Conservation (phyloP, 2,329 filamentous ascomycete genomes). For the Aureobasidium sp. region DNA sequence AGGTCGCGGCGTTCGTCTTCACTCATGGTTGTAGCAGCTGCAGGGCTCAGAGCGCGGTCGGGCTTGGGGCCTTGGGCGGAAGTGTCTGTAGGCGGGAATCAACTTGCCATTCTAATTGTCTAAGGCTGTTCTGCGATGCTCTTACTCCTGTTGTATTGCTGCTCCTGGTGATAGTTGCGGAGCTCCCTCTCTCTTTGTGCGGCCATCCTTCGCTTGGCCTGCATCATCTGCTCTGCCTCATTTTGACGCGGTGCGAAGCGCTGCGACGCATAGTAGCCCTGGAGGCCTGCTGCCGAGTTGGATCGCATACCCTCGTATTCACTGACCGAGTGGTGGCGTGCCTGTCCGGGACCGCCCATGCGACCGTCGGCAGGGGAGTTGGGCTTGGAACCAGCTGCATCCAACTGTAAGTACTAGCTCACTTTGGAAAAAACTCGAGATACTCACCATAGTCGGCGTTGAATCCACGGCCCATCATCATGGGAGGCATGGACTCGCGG, state of each 20-base stretch:
- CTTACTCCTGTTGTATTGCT: conserved; percentile 99
- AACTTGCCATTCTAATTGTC: conserved; percentile 21
- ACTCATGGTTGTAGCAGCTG: conserved; percentile 65
- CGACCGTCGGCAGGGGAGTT: conserved; percentile 30
- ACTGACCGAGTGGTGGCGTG: conserved; percentile 75
- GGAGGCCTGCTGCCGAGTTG: conserved; percentile 67
- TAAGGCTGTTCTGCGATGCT: conserved; percentile 34
- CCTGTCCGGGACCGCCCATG: conserved; percentile 45
- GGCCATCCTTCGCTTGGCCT: conserved; percentile 98
- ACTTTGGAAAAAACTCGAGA: not conserved
- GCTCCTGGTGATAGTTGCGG: conserved; percentile 99
- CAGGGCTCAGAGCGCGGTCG: conserved; percentile 73
- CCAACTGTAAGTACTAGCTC: not conserved
- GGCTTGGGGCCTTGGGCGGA: conserved; percentile 57
- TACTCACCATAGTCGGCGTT: conserved; percentile 49
- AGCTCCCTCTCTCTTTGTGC: conserved; percentile 98
- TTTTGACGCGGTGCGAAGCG: conserved; percentile 79
- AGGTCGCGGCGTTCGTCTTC: conserved; percentile 94
- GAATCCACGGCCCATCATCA: conserved; percentile 41
- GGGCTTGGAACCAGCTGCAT: conserved; percentile 5
- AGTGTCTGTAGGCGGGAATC: conserved; percentile 47
- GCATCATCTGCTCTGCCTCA: conserved; percentile 97
- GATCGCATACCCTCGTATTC: conserved; percentile 72
- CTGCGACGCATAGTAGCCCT: conserved; percentile 90
- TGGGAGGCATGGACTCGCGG: conserved; percentile 69